Conservation (phyloP, 768 basidiomycete genomes). For the Harrya chromipes region DNA sequence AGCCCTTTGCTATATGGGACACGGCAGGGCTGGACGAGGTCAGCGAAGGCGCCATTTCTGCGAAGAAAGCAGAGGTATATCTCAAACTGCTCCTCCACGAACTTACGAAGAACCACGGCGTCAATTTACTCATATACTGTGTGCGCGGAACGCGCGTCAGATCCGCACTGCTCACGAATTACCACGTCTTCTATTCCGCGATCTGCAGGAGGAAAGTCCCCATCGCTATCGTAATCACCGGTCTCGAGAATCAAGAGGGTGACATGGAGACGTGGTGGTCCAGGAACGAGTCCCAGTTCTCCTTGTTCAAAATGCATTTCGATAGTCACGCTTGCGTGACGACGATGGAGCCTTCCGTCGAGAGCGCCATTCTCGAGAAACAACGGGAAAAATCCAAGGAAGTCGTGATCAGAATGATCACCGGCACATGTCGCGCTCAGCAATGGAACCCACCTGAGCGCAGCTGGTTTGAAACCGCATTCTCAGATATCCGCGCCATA, state of each 20-base stretch:
- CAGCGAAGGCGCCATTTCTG: constrained; percentile 17
- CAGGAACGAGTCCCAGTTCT: constrained; percentile 26
- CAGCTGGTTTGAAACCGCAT: constrained; percentile 26
- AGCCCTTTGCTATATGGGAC: constrained; percentile 21
- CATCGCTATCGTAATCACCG: constrained; percentile 36
- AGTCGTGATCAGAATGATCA: constrained; percentile 22
- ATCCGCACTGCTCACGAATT: constrained; percentile 31
- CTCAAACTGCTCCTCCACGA: constrained; percentile 28
- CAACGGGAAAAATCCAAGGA: constrained; percentile 25
- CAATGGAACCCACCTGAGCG: constrained; percentile 30
- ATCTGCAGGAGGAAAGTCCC: constrained; percentile 40
- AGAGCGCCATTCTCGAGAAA: constrained; percentile 5
- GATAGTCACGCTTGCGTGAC: constrained; percentile 39
- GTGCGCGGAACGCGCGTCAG: constrained; percentile 23
- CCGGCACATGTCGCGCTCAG: constrained; percentile 13
- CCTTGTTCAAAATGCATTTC: constrained; percentile 31
- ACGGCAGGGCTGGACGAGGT: constrained; percentile 27
- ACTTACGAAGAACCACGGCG: constrained; percentile 7
- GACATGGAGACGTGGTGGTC: constrained; percentile 34
- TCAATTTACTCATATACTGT: constrained; percentile 29
- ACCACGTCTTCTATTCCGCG: constrained; percentile 37
- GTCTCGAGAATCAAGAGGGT: constrained; percentile 34
- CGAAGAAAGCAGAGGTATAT: constrained; percentile 24
- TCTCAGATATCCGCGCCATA: constrained; percentile 25
- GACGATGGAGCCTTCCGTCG: constrained; percentile 19